These are phyloP conservation scores for Trichoderma lentiforme DNA, from an alignment of 2,329 filamentous ascomycete species.

Conservation along the genomic window DNA sequence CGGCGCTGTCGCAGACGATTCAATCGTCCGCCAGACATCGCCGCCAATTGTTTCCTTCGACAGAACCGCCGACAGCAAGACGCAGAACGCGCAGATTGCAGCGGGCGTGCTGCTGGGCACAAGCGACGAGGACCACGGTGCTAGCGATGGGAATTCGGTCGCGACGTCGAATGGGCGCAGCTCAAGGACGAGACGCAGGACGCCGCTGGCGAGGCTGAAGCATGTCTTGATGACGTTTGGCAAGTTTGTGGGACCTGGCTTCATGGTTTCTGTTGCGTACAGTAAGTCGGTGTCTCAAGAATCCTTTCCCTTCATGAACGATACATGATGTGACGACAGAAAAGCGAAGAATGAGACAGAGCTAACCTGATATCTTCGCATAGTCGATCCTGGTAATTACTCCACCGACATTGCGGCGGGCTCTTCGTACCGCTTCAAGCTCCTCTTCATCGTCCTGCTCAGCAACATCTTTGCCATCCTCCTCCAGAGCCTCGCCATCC, in stretches of 20 bases:
- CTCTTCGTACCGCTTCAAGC: constrained; percentile 60
- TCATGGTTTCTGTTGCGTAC: constrained; percentile 60
- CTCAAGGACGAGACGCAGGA: background rate
- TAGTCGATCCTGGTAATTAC: constrained; percentile 64
- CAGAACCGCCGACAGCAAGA: background rate
- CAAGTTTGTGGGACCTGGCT: constrained; percentile 61
- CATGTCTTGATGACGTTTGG: constrained; percentile 29
- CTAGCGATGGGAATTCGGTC: background rate
- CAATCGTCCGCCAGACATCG: background rate
- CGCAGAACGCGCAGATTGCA: background rate
- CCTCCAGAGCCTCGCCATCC: constrained; percentile 65
- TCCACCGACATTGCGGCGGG: constrained; percentile 68
- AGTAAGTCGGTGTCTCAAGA: constrained; percentile 37
- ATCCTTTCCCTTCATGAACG: background rate
- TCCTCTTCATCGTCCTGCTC: constrained; percentile 66
- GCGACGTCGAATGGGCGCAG: background rate
- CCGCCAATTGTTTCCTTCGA: background rate
- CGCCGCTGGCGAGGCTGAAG: constrained; percentile 21
- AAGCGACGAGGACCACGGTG: background rate
- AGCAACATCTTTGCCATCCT: constrained; percentile 70
- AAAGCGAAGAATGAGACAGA: background rate
- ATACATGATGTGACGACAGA: background rate
- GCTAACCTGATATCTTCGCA: background rate
- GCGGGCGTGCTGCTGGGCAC: background rate
- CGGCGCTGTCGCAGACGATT: background rate